Percentiles rank a stretch among this genome's conserved stretches.
Conservation (phyloP, 306 rosid genomes). For the Quercus agrifolia region DNA sequence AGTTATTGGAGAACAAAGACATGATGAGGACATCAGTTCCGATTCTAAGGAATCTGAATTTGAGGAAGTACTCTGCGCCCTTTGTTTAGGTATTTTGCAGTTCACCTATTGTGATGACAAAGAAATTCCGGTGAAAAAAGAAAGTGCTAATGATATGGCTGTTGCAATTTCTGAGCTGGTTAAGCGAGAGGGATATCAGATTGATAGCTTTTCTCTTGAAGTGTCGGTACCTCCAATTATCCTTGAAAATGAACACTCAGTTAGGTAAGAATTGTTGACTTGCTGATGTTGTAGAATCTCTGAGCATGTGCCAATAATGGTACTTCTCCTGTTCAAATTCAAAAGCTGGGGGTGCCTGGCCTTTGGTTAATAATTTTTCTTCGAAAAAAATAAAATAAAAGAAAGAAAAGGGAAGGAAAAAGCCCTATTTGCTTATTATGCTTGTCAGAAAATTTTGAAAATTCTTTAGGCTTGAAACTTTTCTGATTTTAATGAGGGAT, state of each 20-base stretch:
- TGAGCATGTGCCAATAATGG: background rate
- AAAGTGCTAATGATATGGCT: slow-evolving; percentile 42
- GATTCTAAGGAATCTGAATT: slow-evolving; percentile 8
- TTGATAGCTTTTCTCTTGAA: slow-evolving; percentile 68
- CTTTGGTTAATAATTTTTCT: background rate
- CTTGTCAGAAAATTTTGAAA: background rate
- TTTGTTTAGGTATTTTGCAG: slow-evolving; percentile 88
- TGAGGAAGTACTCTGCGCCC: slow-evolving; percentile 40
- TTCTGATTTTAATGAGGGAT: background rate
- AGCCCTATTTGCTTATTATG: background rate
- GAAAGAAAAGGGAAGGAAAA: background rate
- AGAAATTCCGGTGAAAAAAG: slow-evolving; percentile 21
- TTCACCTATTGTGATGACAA: slow-evolving; percentile 36
- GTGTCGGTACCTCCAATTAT: slow-evolving; percentile 59
- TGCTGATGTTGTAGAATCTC: background rate
- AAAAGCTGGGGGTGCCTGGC: background rate
- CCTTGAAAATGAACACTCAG: slow-evolving; percentile 45
- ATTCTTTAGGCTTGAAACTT: background rate
- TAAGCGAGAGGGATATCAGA: slow-evolving; percentile 47
- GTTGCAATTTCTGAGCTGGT: slow-evolving; percentile 46
- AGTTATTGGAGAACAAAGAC: slow-evolving; percentile 26
- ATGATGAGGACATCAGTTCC: slow-evolving; percentile 5
- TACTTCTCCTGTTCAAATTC: background rate
- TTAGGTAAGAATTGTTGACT: slow-evolving; percentile 36
- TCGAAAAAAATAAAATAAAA: background rate